Base-by-base conservation (phyloP, 2,329 filamentous ascomycete genomes). In the Aspergillus pseudotamarii region DNA sequence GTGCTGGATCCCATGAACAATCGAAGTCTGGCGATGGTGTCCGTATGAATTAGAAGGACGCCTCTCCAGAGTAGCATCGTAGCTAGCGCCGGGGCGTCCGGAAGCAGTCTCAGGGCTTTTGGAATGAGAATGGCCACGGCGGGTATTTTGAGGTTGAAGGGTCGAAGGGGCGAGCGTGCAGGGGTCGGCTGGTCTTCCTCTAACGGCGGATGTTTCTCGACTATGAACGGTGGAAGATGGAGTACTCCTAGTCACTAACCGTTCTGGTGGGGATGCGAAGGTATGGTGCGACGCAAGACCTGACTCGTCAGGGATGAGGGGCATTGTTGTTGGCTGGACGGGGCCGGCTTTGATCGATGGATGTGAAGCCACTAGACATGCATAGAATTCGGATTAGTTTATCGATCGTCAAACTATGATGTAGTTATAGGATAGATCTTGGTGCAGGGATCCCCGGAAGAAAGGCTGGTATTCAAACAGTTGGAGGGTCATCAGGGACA, bases 21-120 rank as follows among this genome's bases (percentile, higher is more conserved):
- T 97, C 56, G 94, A 98, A 0, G 94, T 96, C 81, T 99, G 93
- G 60, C 95, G 90, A 80, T 98, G 93, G 78, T 99, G 94, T 64
- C 92, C 92, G 83, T 98, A 90, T 19, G 84, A 85, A 63, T 79
- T 79, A 8, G 78, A 81, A 41, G 79, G 78, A 59, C 76, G 72
- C 64, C 79, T 73, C 71, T 82, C 79, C 63, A 80, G 68, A 60
- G 70, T 71, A 53, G 68, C 74, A 69, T 79, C 78, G 62, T 79
- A 75, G 66, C 72, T 74, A 66, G 72, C 64, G 45, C 69, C 72
- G 36, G 78, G 74, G 30, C 79, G 77, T 54, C 64, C 71, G 58
- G 72, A 62, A 46, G 71, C 69, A 8, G 78, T 71, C 62, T 80
- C 78, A 43, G 78, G 78, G 59, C 78, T 80, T 65, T 80, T 80